Percentiles rank a stretch among this genome's conserved stretches.
These are phyloP conservation scores for Cystobasidium slooffiae DNA, from an alignment of 1,284 basidiomycete genomes.

Conservation along the genomic window DNA sequence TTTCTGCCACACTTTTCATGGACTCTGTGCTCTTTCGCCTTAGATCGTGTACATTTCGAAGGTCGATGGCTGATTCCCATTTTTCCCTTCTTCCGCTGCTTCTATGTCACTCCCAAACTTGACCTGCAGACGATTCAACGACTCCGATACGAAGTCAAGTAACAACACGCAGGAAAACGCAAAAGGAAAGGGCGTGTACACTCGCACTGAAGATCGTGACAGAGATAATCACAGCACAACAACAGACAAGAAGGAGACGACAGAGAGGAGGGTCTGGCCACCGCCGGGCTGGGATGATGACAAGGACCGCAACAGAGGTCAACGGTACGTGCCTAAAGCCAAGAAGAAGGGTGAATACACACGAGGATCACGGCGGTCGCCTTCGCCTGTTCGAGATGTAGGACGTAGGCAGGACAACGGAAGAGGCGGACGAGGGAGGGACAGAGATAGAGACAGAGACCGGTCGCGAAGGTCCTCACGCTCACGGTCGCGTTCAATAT, in stretches of 20 bases:
- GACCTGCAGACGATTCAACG: not conserved
- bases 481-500: slow-evolving; percentile 17
- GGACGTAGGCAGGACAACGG: not conserved
- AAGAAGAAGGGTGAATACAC: not conserved
- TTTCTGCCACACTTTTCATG: not conserved
- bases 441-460: slow-evolving; percentile 2
- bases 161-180: not conserved
- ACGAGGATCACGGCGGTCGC: not conserved
- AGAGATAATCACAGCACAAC: not conserved
- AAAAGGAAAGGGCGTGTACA: slow-evolving; percentile 36
- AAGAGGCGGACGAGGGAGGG: not conserved
- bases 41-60: not conserved
- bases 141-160: not conserved
- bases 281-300: slow-evolving; percentile 31
- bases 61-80: not conserved
- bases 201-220: slow-evolving; percentile 2
- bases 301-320: slow-evolving; percentile 2
- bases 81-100: not conserved
- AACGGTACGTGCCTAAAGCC: not conserved
- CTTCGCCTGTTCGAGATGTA: not conserved
- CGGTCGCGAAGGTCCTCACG: slow-evolving; percentile 6
- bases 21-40: not conserved
- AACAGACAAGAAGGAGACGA: not conserved
- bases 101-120: too few species aligned
- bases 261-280: slow-evolving; percentile 26